These are phyloP conservation scores for Cladosporium sp. DNA, from an alignment of 2,329 filamentous ascomycete genomes.

Conservation along the genomic window DNA sequence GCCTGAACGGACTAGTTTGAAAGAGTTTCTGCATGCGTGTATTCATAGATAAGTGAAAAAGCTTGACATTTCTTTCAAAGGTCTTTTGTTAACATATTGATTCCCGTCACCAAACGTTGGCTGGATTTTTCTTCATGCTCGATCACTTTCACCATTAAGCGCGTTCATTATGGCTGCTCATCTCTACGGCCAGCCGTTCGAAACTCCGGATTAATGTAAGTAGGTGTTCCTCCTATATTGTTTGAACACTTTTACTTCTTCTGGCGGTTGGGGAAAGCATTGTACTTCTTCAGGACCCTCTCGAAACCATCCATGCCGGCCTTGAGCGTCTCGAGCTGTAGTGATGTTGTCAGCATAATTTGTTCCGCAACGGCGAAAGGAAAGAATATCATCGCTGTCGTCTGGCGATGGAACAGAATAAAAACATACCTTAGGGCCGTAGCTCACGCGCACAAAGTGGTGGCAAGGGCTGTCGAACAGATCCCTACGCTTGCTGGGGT, in stretches of 20 bases:
- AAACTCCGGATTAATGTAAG: not conserved
- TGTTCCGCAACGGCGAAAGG: not conserved
- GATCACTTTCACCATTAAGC: not conserved
- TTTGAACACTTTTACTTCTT: slow-evolving; percentile 6
- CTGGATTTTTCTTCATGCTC: not conserved
- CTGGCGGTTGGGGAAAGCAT: slow-evolving; percentile 14
- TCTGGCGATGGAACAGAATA: not conserved
- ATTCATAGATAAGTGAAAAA: not conserved
- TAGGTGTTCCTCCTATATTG: not conserved
- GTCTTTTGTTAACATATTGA: not conserved
- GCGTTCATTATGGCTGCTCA: not conserved
- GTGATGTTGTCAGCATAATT: not conserved
- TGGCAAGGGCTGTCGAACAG: slow-evolving; percentile 94
- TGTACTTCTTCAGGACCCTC: slow-evolving; percentile 70
- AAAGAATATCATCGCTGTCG: slow-evolving; percentile 3
- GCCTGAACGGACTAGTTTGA: not conserved
- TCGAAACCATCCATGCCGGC: slow-evolving; percentile 83
- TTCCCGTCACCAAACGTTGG: not conserved
- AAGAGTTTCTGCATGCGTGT: not conserved
- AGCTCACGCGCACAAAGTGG: slow-evolving; percentile 81
- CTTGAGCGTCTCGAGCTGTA: slow-evolving; percentile 68
- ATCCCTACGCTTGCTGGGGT: slow-evolving; percentile 84
- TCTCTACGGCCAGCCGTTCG: not conserved
- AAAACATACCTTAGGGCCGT: slow-evolving; percentile 63
- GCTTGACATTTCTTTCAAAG: not conserved